Percentiles rank a stretch among this genome's conserved stretches.
Conservation (phyloP, 2,329 filamentous ascomycete species). For the Emericellopsis atlantica region DNA sequence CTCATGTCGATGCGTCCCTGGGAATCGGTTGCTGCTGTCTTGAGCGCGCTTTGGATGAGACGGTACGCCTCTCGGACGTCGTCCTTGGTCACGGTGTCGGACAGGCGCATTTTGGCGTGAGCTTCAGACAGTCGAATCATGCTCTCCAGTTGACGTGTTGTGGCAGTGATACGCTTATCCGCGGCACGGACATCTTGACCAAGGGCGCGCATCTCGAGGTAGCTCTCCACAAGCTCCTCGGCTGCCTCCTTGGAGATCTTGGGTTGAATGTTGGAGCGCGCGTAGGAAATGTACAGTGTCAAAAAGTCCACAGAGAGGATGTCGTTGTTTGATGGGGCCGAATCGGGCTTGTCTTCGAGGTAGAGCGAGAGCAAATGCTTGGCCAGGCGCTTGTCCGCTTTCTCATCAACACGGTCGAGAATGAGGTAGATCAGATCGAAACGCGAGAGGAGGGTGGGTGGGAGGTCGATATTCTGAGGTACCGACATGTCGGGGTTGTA, state of each 20-base stretch:
- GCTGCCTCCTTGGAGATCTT: conserved; percentile 68
- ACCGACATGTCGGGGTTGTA: conserved; percentile 95
- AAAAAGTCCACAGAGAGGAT: conserved; percentile 90
- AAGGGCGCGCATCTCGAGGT: conserved; percentile 90
- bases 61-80: conserved; percentile 89
- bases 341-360: conserved; percentile 84
- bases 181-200: conserved; percentile 76
- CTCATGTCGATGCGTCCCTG: conserved; percentile 95
- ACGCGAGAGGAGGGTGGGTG: conserved; percentile 85
- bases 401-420: conserved; percentile 85
- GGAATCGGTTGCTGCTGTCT: conserved; percentile 91
- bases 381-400: conserved; percentile 74
- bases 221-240: conserved; percentile 73
- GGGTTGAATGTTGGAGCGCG: conserved; percentile 75
- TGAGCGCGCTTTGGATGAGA: conserved; percentile 85
- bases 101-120: conserved; percentile 94
- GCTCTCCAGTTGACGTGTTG: conserved; percentile 88
- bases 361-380: conserved; percentile 95
- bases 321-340: conserved; percentile 60
- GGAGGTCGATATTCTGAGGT: conserved; percentile 94
- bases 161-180: conserved; percentile 95
- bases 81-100: conserved; percentile 57
- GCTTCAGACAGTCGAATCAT: conserved; percentile 97
- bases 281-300: conserved; percentile 94
- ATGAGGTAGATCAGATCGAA: conserved; percentile 97